These are phyloP conservation scores for Gliomastix tumulicola DNA, from an alignment of 2,329 filamentous ascomycete genomes.

Conservation along the genomic window DNA sequence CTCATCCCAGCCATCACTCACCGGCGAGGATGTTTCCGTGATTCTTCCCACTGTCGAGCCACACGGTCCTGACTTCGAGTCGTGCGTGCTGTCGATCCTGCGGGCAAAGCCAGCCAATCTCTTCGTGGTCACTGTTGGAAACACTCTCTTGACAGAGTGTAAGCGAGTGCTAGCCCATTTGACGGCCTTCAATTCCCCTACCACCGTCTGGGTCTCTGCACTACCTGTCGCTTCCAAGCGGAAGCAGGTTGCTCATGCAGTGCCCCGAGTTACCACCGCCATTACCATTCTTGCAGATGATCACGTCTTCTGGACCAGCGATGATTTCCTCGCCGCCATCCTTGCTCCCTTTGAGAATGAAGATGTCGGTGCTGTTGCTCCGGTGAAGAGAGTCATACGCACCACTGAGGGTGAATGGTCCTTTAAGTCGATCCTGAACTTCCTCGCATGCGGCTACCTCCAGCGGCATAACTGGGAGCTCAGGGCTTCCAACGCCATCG, in stretches of 20 bases:
- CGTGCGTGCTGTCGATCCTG: slow-evolving; percentile 31
- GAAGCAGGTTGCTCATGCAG: slow-evolving; percentile 32
- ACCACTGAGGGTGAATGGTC: slow-evolving; percentile 16
- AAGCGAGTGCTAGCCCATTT: slow-evolving; percentile 6
- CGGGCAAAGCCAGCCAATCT: slow-evolving; percentile 27
- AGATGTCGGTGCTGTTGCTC: slow-evolving; percentile 46
- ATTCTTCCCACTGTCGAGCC: slow-evolving; percentile 46
- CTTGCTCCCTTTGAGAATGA: slow-evolving; percentile 36
- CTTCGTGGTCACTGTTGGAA: slow-evolving; percentile 37
- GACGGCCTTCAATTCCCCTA: slow-evolving; percentile 2
- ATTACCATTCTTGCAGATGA: slow-evolving; percentile 44
- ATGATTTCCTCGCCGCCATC: slow-evolving; percentile 28
- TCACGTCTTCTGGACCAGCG: slow-evolving; percentile 41
- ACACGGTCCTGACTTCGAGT: slow-evolving; percentile 25
- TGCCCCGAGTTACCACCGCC: slow-evolving; percentile 25
- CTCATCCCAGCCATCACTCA: slow-evolving; percentile 18
- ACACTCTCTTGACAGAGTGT: slow-evolving; percentile 12
- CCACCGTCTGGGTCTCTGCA: slow-evolving; percentile 19
- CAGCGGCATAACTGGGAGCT: slow-evolving; percentile 58
- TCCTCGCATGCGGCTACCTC: slow-evolving; percentile 52
- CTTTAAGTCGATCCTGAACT: slow-evolving; percentile 36
- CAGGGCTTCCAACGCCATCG: slow-evolving; percentile 44
- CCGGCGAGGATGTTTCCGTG: slow-evolving; percentile 35
- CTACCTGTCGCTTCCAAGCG: slow-evolving; percentile 37
- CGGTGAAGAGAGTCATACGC: slow-evolving; percentile 45